Evolutionary conservation across 768 basidiomycete genomes (phyloP), one percentile per base, ranked within the genome.

Genomic region (Russula sp.): DNA sequence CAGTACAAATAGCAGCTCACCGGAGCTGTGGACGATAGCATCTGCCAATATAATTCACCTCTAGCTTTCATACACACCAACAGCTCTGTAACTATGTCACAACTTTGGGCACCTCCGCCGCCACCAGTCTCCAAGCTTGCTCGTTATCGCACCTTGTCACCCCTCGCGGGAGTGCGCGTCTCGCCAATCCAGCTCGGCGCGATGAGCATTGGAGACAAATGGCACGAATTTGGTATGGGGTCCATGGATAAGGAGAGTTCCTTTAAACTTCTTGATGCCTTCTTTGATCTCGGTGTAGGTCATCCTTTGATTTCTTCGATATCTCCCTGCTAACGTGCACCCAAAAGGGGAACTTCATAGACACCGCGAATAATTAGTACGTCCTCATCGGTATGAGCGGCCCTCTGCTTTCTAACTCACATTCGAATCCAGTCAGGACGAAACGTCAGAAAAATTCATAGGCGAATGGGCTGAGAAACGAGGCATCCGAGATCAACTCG

Each of bases 391-490:
- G 25, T 29, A 3, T 10, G 25, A 14, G 7, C 5, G 32, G 7
- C 11, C 10, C 13, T 11, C 14, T 14, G 11, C 10, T 11, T 18
- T 11, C 10, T 5, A 5, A 4, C 32, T 41, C 3, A 51, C 20
- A 43, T 51, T 25, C 10, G 22, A 35, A 8, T 35, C 14, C 10
- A 69, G 68, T 43, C 70, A 70, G 41, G 66, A 70, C 46, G 70
- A 66, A 43, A 59, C 45, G 7, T 70, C 68, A 13, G 75, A 78
- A 60, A 56, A 65, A 51, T 75, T 74, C 67, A 69, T 77, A 48
- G 77, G 76, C 16, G 76, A 77, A 53, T 78, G 76, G 77, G 73
- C 74, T 69, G 69, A 73, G 65, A 67, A 65, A 53, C 63, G 73
- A 35, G 69, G 69, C 1, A 73, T 70, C 61, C 67, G 76, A 20